These are phyloP conservation scores for Cystofilobasidium capitatum DNA, from an alignment of 768 basidiomycete genomes.

Conservation along the genomic window DNA sequence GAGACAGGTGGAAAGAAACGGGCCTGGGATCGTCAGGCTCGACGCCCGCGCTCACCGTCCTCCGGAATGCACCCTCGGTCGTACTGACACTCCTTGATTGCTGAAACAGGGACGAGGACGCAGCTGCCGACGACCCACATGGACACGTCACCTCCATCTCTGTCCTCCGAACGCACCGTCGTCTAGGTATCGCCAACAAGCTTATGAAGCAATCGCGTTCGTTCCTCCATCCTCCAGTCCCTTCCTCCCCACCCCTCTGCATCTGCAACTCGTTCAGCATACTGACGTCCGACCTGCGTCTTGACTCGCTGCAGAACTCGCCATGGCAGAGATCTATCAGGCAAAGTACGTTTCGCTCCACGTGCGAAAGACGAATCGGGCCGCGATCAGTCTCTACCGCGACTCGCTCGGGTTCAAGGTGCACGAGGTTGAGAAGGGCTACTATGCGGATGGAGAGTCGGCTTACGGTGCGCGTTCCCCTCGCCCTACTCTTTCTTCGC, in stretches of 20 bases:
- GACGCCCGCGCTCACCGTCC: background rate
- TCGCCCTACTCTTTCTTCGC: background rate
- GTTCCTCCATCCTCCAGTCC: constrained; percentile 34
- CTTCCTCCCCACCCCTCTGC: background rate
- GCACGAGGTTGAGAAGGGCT: constrained; percentile 72
- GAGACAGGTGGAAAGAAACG: too few species aligned
- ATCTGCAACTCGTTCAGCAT: background rate
- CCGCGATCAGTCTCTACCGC: constrained; percentile 75
- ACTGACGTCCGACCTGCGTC: background rate
- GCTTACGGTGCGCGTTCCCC: constrained; percentile 1
- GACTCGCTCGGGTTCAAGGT: constrained; percentile 86
- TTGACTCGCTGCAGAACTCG: constrained; percentile 53
- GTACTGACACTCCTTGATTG: background rate
- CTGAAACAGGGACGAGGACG: constrained; percentile 51
- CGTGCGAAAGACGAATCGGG: constrained; percentile 88
- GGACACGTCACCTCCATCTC: constrained; percentile 97
- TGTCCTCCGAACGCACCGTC: constrained; percentile 75
- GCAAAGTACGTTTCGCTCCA: constrained; percentile 79
- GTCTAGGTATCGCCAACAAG: constrained; percentile 87
- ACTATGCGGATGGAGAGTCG: constrained; percentile 49
- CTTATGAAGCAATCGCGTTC: constrained; percentile 85
- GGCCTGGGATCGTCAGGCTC: background rate
- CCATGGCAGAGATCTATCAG: constrained; percentile 79
- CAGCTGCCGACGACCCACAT: constrained; percentile 50
- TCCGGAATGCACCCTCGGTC: background rate